Evolutionary conservation across 768 basidiomycete genomes (phyloP).

Genomic region (Pulveroboletus sp.): DNA sequence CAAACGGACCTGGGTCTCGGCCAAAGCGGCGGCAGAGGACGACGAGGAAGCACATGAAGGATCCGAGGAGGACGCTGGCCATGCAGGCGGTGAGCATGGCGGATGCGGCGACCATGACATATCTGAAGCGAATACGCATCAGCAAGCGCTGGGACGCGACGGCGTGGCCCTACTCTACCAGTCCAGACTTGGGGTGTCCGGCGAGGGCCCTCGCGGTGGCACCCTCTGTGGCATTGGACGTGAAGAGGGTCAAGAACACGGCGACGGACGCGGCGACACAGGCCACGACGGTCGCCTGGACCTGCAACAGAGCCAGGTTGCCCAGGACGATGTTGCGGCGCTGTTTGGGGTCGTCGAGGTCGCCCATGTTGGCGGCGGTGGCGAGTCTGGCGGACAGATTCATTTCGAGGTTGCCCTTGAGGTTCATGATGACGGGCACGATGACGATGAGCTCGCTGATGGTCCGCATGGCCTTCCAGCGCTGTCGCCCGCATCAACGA

Average conservation of each 20-base stretch:
- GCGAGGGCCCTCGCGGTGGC: no score
- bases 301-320: constrained; percentile 84
- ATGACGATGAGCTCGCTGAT: constrained; percentile 97
- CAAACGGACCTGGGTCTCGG: constrained; percentile 84
- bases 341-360: constrained; percentile 69
- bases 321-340: constrained; percentile 72
- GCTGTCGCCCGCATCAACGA: constrained; percentile 41
- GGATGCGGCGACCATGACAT: constrained; percentile 73
- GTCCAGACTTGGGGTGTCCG: constrained; percentile 35
- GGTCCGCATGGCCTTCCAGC: constrained; percentile 84
- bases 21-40: constrained; percentile 72
- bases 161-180: constrained; percentile 37
- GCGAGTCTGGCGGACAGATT: constrained; percentile 94
- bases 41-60: constrained; percentile 88
- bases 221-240: constrained; percentile 36
- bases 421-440: constrained; percentile 88
- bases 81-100: constrained; percentile 80
- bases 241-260: constrained; percentile 64
- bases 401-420: constrained; percentile 99
- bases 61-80: constrained; percentile 78
- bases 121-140: constrained; percentile 47
- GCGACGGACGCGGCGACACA: constrained; percentile 80
- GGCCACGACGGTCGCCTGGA: constrained; percentile 89
- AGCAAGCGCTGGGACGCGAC: no score
- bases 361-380: constrained; percentile 91